Evolutionary conservation across 768 basidiomycete species (phyloP), one percentile per base, ranked within the genome.

Genomic region (Pleurotus djamor): DNA sequence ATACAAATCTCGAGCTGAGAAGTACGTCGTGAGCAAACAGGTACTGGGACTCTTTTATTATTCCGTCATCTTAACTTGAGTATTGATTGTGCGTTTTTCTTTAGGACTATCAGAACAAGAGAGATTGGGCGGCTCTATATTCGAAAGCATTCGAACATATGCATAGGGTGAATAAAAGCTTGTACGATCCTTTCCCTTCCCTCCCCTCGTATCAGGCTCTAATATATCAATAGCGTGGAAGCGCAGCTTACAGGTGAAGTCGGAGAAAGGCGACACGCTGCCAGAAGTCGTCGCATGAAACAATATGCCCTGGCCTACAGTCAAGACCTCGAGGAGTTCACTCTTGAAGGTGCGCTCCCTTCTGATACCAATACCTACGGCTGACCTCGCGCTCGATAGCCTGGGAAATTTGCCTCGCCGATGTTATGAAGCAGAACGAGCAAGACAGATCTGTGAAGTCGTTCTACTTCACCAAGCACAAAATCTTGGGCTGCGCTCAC

Each of bases 401-500:
- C 16, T 56, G 54, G 54, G 41, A 41, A 41, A 41, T 21, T 14
- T 44, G 36, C 7, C 37, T 56, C 14, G 44, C 16, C 8, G 54
- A n/a, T 17, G 32, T 44, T 17, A 28, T 56, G 28, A n/a, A 56
- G 28, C 36, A 56, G 33, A 38, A 45, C 14, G 54, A 56, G 32
- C 41, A 44, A n/a, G 38, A 45, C 37, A 41, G 28, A 21, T 41
- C 28, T n/a, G 41, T 44, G 14, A 56, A 56, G 28, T 41, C 54
- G 12, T 28, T 56, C 37, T 56, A 17, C 54, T 56, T 37, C 32
- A 56, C 54, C 12, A 56, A 32, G 14, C 54, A 56, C 37, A 38
- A 38, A 28, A 55, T 43, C 35, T 34, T 55, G 7, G 54, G 54
- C 8, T 56, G 54, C 21, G 12, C 41, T 14, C 32, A 56, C n/a